Evolutionary conservation across 2,329 filamentous ascomycete species (phyloP).

Genomic region (Diaporthe australafricana): DNA sequence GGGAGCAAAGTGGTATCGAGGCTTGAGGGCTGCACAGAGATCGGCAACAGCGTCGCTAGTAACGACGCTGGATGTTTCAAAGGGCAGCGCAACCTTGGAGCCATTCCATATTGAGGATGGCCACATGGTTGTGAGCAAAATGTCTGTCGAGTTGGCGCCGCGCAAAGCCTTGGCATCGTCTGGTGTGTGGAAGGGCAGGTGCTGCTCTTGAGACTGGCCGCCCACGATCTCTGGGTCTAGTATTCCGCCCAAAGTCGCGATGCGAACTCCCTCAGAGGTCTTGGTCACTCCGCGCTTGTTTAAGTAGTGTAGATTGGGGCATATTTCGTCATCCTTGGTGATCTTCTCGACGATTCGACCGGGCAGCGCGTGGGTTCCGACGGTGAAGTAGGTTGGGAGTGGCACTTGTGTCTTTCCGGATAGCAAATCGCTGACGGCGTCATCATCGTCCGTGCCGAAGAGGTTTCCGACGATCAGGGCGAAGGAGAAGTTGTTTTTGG

Average conservation of each 20-base stretch:
- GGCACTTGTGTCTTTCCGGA: conserved; percentile 79
- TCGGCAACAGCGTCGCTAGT: conserved; percentile 79
- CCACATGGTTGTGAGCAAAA: conserved; percentile 90
- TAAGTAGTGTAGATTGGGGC: conserved; percentile 90
- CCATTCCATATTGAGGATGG: conserved; percentile 77
- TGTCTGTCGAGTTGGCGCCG: conserved; percentile 83
- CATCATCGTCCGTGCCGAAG: conserved; percentile 72
- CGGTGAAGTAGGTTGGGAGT: conserved; percentile 90
- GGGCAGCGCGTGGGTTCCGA: conserved; percentile 81
- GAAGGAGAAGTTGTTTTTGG: conserved; percentile 89
- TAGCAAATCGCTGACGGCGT: conserved; percentile 72
- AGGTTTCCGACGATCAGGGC: conserved; percentile 87
- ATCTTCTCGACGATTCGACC: conserved; percentile 77
- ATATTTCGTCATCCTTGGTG: conserved; percentile 79
- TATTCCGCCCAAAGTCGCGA: conserved; percentile 86
- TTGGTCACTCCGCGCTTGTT: conserved; percentile 89
- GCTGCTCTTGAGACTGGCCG: conserved; percentile 76
- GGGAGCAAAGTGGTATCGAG: conserved; percentile 89
- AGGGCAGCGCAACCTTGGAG: conserved; percentile 71
- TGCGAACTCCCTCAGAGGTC: conserved; percentile 87
- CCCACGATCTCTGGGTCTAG: conserved; percentile 71
- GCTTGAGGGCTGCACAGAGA: conserved; percentile 82
- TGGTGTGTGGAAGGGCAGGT: conserved; percentile 81
- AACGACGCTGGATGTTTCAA: conserved; percentile 62
- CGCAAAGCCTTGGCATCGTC: conserved; percentile 81